These are phyloP conservation scores for Leishmania mexicana DNA, from an alignment of 208 protist genomes.

Conservation along the genomic window DNA sequence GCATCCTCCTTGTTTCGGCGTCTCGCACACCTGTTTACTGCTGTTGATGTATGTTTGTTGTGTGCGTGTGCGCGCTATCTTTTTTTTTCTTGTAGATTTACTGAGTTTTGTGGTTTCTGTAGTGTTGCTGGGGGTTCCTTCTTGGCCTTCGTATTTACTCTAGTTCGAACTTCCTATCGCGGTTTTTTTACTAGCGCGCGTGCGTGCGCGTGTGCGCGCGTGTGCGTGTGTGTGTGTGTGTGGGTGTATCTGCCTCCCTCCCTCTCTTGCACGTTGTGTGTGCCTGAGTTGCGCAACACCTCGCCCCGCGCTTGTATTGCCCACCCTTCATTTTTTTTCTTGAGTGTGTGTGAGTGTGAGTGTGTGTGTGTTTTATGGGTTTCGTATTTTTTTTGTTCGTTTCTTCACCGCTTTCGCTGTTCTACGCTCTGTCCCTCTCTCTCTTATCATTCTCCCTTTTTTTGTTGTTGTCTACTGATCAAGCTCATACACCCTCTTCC, in stretches of 20 bases:
- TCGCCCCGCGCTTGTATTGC: background rate
- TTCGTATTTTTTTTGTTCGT: constrained; percentile 13
- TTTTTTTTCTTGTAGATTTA: background rate
- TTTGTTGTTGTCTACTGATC: background rate
- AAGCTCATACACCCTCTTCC: background rate
- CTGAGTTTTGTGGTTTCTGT: background rate
- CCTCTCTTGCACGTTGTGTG: background rate
- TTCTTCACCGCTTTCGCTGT: background rate
- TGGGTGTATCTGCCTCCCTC: background rate
- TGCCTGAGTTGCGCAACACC: background rate
- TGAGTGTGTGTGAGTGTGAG: no score
- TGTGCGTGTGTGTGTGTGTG: background rate
- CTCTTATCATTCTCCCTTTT: background rate
- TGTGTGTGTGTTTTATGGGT: background rate
- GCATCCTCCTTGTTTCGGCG: no score
- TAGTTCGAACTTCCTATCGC: background rate
- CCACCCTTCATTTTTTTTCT: background rate
- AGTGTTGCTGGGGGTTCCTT: background rate
- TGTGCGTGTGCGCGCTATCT: background rate
- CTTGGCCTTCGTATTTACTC: constrained; percentile 4
- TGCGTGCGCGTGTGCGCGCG: background rate
- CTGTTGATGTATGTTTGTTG: background rate
- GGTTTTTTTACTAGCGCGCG: background rate
- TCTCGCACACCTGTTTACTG: background rate
- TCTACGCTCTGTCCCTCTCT: background rate